These are phyloP conservation scores for Penicillium chermesinum DNA, from an alignment of 495 filamentous ascomycete species.

Conservation along the genomic window DNA sequence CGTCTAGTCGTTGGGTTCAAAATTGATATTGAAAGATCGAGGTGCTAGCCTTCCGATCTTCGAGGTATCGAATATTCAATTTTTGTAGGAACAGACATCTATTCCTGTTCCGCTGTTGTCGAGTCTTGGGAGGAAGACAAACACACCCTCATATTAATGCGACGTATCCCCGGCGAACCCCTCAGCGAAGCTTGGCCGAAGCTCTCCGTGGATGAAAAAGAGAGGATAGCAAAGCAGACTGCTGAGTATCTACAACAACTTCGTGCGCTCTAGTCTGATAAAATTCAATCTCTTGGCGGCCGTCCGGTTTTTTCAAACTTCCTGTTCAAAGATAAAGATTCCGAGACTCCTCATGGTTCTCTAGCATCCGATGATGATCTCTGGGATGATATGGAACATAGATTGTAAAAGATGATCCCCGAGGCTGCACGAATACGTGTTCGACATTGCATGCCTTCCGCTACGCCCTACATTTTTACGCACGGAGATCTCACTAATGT, in stretches of 20 bases:
- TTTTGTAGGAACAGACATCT: conserved; percentile 17
- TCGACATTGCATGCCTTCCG: conserved; percentile 23
- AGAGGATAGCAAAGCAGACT: conserved; percentile 25
- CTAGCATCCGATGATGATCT: conserved; percentile 25
- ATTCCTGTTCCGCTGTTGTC: conserved; percentile 19
- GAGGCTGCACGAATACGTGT: conserved; percentile 13
- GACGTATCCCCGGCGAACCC: conserved; percentile 20
- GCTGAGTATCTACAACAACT: conserved; percentile 28
- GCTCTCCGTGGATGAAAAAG: conserved; percentile 16
- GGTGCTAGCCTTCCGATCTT: conserved; percentile 2
- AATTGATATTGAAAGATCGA: conserved; percentile 15
- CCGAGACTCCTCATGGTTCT: conserved; percentile 16
- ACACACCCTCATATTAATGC: conserved; percentile 8
- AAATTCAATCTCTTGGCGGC: conserved; percentile 20
- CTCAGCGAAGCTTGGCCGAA: conserved; percentile 19
- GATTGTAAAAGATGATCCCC: conserved; percentile 11
- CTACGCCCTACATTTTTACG: conserved; percentile 30
- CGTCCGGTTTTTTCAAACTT: conserved; percentile 14
- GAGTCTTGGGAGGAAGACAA: conserved; percentile 17
- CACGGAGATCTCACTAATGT: conserved; percentile 32
- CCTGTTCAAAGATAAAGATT: conserved; percentile 7
- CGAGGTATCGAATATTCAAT: conserved; percentile 17
- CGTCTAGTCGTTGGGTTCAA: conserved; percentile 29
- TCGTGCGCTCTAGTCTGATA: conserved; percentile 21
- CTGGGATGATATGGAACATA: conserved; percentile 25